phyloP scores from a whole-genome alignment of 2,329 filamentous ascomycete genomes.

The Penicillium frequentans region DNA sequence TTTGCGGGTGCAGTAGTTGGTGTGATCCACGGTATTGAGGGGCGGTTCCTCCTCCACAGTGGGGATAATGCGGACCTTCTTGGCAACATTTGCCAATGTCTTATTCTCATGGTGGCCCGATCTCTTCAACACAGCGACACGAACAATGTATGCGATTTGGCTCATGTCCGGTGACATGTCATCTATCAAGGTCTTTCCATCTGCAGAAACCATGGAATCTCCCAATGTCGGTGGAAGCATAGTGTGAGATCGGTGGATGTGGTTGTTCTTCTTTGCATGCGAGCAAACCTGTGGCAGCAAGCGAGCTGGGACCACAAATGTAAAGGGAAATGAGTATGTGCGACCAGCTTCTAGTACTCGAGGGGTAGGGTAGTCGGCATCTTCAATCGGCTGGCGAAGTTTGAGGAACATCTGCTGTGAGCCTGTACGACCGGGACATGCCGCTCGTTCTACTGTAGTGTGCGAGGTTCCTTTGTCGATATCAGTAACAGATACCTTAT shows the following conservation, averaged over 20 bases:
- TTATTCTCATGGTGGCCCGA: constrained; percentile 39
- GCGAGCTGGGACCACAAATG: constrained; percentile 62
- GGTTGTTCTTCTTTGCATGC: constrained; percentile 52
- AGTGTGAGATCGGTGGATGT: constrained; percentile 57
- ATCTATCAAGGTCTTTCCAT: constrained; percentile 54
- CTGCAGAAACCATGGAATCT: constrained; percentile 54
- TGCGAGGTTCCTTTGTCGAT: constrained; percentile 47
- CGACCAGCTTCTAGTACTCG: constrained; percentile 55
- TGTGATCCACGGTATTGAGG: constrained; percentile 49
- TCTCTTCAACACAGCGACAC: constrained; percentile 46
- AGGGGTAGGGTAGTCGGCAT: constrained; percentile 54
- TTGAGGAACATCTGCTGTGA: constrained; percentile 63
- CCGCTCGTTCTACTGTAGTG: constrained; percentile 57
- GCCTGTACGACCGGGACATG: constrained; percentile 55
- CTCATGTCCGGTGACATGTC: constrained; percentile 65
- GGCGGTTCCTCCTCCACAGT: constrained; percentile 61
- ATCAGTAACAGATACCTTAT: background rate
- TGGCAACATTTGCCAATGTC: constrained; percentile 51
- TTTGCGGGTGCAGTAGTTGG: constrained; percentile 53
- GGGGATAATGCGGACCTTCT: constrained; percentile 62
- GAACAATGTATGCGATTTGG: constrained; percentile 59
- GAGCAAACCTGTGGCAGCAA: constrained; percentile 61
- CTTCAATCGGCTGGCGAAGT: constrained; percentile 59
- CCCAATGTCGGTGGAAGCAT: constrained; percentile 63
- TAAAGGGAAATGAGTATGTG: constrained; percentile 62